Conservation (phyloP, 306 rosid species). For the Lupinus albus region DNA sequence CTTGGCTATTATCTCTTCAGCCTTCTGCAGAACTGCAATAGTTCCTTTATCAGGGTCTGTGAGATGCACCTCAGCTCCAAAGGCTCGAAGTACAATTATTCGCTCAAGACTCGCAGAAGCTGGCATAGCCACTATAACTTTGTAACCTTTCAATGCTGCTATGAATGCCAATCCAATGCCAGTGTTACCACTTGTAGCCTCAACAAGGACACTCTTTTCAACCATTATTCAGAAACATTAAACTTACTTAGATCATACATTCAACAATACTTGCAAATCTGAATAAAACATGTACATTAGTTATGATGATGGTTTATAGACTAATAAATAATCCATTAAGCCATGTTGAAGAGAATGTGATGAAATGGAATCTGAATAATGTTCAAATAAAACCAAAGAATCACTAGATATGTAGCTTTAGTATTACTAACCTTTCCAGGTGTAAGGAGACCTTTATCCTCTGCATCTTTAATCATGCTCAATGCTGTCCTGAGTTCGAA, state of each 20-base stretch:
- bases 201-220: conserved; percentile 69
- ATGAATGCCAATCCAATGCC: conserved; percentile 84
- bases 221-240: conserved; percentile 34
- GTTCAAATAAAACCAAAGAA: conserved; percentile 1
- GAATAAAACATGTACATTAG: too few species aligned
- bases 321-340: too few species aligned
- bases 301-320: too few species aligned
- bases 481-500: conserved; percentile 57
- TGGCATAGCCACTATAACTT: conserved; percentile 62
- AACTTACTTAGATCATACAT: conserved; percentile 34
- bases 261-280: too few species aligned
- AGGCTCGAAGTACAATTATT: conserved; percentile 65
- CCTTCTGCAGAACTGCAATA: conserved; percentile 56
- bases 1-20: conserved; percentile 54
- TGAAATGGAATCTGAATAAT: conserved; percentile 9
- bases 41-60: conserved; percentile 68
- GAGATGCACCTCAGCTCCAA: conserved; percentile 76
- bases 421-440: conserved; percentile 73
- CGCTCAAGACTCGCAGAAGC: conserved; percentile 66
- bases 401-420: not conserved
- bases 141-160: conserved; percentile 78
- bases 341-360: not conserved
- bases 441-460: conserved; percentile 72
- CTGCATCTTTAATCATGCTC: conserved; percentile 88
- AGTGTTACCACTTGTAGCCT: conserved; percentile 81